Base-by-base conservation (phyloP, 352 stramenopile genomes). In the Phytophthora pluvialis region DNA sequence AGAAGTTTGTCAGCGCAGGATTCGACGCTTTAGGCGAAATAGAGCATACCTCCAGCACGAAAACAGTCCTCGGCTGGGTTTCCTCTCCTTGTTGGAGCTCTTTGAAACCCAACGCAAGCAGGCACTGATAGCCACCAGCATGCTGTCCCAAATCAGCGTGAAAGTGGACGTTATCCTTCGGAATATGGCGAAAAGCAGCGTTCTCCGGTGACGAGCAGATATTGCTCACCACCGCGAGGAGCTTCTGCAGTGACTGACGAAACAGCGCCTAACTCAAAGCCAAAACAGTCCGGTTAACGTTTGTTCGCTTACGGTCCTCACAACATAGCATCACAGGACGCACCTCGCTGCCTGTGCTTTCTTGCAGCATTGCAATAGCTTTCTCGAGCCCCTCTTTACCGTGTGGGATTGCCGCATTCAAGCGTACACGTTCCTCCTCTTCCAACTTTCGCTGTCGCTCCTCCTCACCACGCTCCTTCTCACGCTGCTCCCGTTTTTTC, bases 131-230 rank as follows among this genome's bases (percentile, higher is more conserved):
- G 3, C 83, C 85, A 36, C 82, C 85, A 26, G 77, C 46, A 53
- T 78, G 89, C 57, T 87, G 78, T 1, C 87, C 87, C 16, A 95
- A 60, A 43, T 94, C 87, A 11, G 52, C 31, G 38, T 90, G 75
- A 53, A 93, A 95, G 56, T 90, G 59, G 4, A 38, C 61, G 48
- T 95, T 95, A n/a, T 85, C 76, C 45, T 78, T 83, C 1, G 81
- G 82, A 43, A 95, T 93, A 38, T 86, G 80, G 2, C 87, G 85
- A 54, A 90, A 91, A 26, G 74, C 65, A 1, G 74, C 47, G 33
- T 88, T 95, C 48, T 95, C 87, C 3, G 87, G 87, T 1, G 82
- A 82, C 7, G 72, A 69, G 52, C 80, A 90, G 47, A 95, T 88
- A 43, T 90, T 91, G 32, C 64, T 67, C 25, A 93, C 46, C 16